phyloP scores from a whole-genome alignment of 768 basidiomycete species.

The Phylloporus scabripes region DNA sequence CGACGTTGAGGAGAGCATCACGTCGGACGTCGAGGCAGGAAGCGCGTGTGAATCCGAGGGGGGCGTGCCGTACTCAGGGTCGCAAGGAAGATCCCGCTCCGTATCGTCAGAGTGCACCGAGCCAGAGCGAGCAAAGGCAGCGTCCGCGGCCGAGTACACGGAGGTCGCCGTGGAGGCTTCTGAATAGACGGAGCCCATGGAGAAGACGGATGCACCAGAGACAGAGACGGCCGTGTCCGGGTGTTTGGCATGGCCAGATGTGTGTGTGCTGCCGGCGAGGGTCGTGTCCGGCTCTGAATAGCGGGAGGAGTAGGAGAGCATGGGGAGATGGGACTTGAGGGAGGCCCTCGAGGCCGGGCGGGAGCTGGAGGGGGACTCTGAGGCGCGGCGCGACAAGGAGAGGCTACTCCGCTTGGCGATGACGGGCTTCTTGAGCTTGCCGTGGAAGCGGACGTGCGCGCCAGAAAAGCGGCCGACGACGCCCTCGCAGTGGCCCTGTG shows the following conservation, averaged over 20 bases:
- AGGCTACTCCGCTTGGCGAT: constrained; percentile 56
- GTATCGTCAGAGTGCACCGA: constrained; percentile 14
- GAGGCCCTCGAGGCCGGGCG: constrained; percentile 19
- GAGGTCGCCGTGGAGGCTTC: constrained; percentile 27
- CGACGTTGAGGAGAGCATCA: constrained; percentile 10
- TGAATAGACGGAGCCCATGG: constrained; percentile 23
- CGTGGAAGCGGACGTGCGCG: constrained; percentile 59
- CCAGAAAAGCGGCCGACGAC: constrained; percentile 74
- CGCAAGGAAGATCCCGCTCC: constrained; percentile 13
- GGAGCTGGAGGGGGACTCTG: constrained; percentile 18
- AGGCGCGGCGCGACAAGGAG: neutral
- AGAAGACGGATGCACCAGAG: constrained; percentile 26
- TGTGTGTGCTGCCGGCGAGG: neutral
- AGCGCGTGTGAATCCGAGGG: neutral
- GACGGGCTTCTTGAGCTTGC: constrained; percentile 73
- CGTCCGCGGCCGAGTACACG: constrained; percentile 11
- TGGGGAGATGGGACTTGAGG: constrained; percentile 13
- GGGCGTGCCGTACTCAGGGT: constrained; percentile 7
- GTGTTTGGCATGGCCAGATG: constrained; percentile 16
- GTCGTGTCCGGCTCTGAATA: constrained; percentile 6
- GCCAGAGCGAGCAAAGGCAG: constrained; percentile 3
- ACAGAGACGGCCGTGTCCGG: constrained; percentile 19
- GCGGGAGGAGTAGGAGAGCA: constrained; percentile 17
- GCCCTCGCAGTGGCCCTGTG: constrained; percentile 80
- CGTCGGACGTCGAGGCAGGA: constrained; percentile 2